Evolutionary conservation across 108 stramenopile species (phyloP).

Genomic region (Nitzschia inconspicua): DNA sequence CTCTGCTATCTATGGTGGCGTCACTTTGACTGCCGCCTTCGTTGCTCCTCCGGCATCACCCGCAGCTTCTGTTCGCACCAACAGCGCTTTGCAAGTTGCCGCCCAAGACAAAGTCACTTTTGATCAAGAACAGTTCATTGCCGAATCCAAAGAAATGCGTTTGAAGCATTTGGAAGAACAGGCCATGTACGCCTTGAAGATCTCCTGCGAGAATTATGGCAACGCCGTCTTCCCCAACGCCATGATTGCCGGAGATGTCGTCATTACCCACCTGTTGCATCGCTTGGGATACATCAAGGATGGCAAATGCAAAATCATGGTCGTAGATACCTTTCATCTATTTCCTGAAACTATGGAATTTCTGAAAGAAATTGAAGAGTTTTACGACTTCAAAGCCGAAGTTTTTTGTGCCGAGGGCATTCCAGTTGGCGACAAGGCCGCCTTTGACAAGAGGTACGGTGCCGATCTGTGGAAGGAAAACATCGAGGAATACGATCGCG

Average conservation of each 20-base stretch:
- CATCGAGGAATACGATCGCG: slow-evolving; percentile 93
- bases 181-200: slow-evolving; percentile 88
- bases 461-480: slow-evolving; percentile 96
- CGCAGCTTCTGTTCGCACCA: slow-evolving; percentile 8
- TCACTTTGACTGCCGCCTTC: slow-evolving; percentile 50
- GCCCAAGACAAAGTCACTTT: slow-evolving; percentile 59
- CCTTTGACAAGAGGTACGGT: slow-evolving; percentile 87
- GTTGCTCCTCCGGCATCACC: no score
- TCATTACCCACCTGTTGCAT: slow-evolving; percentile 84
- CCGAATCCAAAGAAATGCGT: slow-evolving; percentile 85
- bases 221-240: slow-evolving; percentile 90
- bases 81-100: slow-evolving; percentile 32
- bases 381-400: slow-evolving; percentile 95
- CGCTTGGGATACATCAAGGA: slow-evolving; percentile 81
- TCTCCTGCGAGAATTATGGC: slow-evolving; percentile 83
- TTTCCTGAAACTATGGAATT: slow-evolving; percentile 95
- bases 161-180: slow-evolving; percentile 88
- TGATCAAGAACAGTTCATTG: slow-evolving; percentile 84
- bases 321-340: slow-evolving; percentile 95
- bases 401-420: slow-evolving; percentile 89
- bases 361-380: slow-evolving; percentile 73
- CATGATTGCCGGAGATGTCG: slow-evolving; percentile 87
- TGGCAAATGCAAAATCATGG: slow-evolving; percentile 81
- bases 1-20: slow-evolving; percentile 34
- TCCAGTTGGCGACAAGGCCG: slow-evolving; percentile 85